phyloP scores from a whole-genome alignment of 139 green algal genomes.

The Astrephomene gubernaculifera region DNA sequence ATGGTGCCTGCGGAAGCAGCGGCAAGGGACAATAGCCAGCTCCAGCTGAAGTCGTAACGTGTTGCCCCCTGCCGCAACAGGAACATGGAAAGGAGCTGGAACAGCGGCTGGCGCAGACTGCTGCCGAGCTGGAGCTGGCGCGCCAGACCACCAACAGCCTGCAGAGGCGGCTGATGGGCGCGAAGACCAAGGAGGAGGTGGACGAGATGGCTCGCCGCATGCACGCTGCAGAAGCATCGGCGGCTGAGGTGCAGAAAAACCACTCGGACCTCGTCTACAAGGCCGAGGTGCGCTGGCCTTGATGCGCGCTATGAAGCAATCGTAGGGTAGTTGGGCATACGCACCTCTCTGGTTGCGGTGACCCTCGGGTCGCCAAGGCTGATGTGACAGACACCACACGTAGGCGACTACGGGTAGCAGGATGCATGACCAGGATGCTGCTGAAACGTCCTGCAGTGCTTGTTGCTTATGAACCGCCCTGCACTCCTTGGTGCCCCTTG shows the following conservation, averaged over 20 bases:
- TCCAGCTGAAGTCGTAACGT: too few relatives aligned
- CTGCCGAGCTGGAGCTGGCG: conserved; percentile 59
- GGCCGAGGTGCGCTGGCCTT: conserved; percentile 43
- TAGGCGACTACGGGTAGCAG: too few relatives aligned
- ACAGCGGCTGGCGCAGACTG: conserved; percentile 50
- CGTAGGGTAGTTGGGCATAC: too few relatives aligned
- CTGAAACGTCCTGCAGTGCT: too few relatives aligned
- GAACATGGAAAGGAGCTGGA: conserved; percentile 56
- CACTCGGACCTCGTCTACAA: conserved; percentile 39
- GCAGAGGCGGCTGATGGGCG: conserved; percentile 56
- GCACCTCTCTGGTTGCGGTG: too few relatives aligned
- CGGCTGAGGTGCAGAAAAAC: conserved; percentile 32
- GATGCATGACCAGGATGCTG: too few relatives aligned
- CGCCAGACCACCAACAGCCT: conserved; percentile 36
- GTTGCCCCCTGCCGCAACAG: too few relatives aligned
- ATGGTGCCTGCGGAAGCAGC: neutral
- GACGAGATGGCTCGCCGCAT: conserved; percentile 60
- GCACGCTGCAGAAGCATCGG: conserved; percentile 50
- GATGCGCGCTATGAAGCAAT: neutral
- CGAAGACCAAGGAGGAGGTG: conserved; percentile 55
- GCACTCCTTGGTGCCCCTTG: too few relatives aligned
- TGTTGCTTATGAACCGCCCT: too few relatives aligned
- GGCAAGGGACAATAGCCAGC: too few relatives aligned
- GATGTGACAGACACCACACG: too few relatives aligned
- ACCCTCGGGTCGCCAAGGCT: too few relatives aligned